Percentiles rank a stretch among this genome's conserved stretches.
Conservation (phyloP, 768 basidiomycete species). For the Boletellus emodensis region DNA sequence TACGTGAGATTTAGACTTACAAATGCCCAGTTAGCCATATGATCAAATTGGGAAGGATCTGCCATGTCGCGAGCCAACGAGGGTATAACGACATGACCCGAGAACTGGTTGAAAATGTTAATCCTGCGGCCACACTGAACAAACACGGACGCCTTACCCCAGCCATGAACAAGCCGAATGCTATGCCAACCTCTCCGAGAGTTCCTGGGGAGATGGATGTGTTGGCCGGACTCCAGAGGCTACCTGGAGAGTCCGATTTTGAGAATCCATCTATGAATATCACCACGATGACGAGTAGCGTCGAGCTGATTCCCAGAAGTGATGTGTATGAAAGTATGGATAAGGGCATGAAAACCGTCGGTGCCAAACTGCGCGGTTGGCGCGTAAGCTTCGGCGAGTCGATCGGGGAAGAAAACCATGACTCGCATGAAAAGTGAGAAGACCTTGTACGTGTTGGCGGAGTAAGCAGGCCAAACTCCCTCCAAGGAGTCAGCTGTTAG, state of each 20-base stretch:
- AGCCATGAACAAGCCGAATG: conserved; percentile 89
- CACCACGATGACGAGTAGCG: conserved; percentile 67
- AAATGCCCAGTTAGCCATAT: conserved; percentile 84
- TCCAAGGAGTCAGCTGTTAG: conserved; percentile 85
- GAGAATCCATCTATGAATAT: conserved; percentile 80
- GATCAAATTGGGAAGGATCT: conserved; percentile 74
- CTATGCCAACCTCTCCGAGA: conserved; percentile 61
- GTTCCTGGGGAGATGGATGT: conserved; percentile 58
- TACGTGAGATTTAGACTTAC: conserved; percentile 39
- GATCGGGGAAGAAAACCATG: background rate
- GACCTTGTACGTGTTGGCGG: conserved; percentile 70
- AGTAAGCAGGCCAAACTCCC: conserved; percentile 62
- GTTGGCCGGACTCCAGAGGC: conserved; percentile 69
- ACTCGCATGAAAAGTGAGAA: conserved; percentile 68
- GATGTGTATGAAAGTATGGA: conserved; percentile 87
- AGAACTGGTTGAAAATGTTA: conserved; percentile 48
- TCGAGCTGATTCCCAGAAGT: conserved; percentile 78
- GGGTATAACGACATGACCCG: conserved; percentile 91
- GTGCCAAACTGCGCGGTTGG: conserved; percentile 57
- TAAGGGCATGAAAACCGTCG: conserved; percentile 82
- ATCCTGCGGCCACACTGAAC: background rate
- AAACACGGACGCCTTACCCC: conserved; percentile 49
- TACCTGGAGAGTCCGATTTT: conserved; percentile 72
- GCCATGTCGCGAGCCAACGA: conserved; percentile 87
- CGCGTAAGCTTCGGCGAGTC: background rate